Conservation (phyloP, 805 yeast species). For the Hanseniaspora meyeri region DNA sequence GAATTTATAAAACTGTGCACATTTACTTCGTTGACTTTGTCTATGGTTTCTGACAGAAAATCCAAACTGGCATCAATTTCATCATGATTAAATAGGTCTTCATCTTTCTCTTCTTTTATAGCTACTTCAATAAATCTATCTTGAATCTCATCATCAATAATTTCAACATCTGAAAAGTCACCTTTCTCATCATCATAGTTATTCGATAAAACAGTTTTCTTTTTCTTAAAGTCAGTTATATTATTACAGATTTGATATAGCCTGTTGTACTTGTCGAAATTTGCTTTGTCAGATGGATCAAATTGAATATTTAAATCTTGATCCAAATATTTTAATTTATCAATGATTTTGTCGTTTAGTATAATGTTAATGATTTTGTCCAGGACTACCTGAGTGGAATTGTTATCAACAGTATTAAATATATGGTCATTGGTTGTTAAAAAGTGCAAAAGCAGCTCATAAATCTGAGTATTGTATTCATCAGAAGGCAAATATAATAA, state of each 20-base stretch:
- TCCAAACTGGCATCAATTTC: background rate
- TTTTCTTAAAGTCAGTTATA: background rate
- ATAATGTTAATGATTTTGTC: constrained; percentile 3
- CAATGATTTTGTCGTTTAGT: constrained; percentile 4
- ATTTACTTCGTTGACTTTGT: constrained; percentile 9
- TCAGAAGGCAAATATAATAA: constrained; percentile 7
- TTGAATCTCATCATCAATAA: background rate
- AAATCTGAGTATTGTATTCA: background rate
- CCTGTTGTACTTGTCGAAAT: constrained; percentile 5
- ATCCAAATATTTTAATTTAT: constrained; percentile 6
- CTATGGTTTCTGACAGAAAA: background rate
- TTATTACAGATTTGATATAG: constrained; percentile 9
- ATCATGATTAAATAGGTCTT: background rate
- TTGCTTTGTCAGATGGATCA: constrained; percentile 1
- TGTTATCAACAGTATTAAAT: constrained; percentile 8
- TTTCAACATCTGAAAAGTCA: background rate
- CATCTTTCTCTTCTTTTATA: constrained; percentile 32
- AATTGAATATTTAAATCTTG: constrained; percentile 5
- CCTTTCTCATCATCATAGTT: background rate
- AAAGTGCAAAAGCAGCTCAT: constrained; percentile 5
- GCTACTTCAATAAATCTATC: constrained; percentile 36
- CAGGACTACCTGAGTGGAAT: constrained; percentile 1
- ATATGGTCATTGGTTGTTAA: constrained; percentile 6
- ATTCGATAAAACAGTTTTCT: background rate
- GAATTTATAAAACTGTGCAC: constrained; percentile 22